Conservation (phyloP, 2,329 filamentous ascomycete genomes). For the Trichoderma sp. region DNA sequence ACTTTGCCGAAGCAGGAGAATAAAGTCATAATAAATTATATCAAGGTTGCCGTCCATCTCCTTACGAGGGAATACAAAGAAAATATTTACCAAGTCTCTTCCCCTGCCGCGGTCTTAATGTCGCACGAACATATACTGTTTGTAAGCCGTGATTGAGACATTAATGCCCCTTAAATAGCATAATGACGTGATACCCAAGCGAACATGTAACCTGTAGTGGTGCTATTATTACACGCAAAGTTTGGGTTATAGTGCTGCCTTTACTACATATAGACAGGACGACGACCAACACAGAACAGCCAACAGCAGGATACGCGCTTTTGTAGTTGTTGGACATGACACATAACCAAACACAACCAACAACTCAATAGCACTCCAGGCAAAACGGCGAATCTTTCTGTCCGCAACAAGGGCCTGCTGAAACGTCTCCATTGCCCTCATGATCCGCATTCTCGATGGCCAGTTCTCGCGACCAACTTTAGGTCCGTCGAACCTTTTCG, state of each 20-base stretch:
- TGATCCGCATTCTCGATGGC: neutral
- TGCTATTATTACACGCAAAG: constrained; percentile 9
- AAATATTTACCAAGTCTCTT: neutral
- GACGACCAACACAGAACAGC: neutral
- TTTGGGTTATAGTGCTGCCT: neutral
- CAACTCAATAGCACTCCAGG: neutral
- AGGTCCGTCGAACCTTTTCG: neutral
- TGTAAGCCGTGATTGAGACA: neutral
- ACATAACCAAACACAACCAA: neutral
- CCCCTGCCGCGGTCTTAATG: neutral
- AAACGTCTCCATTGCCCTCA: constrained; percentile 13
- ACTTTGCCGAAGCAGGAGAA: neutral
- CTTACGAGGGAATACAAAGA: neutral
- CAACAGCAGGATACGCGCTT: constrained; percentile 14
- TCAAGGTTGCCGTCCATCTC: neutral
- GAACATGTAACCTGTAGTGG: neutral
- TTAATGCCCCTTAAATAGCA: neutral
- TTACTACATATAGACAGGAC: neutral
- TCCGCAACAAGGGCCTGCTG: neutral
- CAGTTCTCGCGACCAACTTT: neutral
- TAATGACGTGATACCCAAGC: constrained; percentile 8
- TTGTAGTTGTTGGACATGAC: constrained; percentile 9
- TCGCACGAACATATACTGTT: neutral
- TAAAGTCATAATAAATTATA: neutral
- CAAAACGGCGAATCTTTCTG: neutral